These are phyloP conservation scores for Hanseniaspora uvarum DNA, from an alignment of 1,139 yeast genomes.

Conservation along the genomic window DNA sequence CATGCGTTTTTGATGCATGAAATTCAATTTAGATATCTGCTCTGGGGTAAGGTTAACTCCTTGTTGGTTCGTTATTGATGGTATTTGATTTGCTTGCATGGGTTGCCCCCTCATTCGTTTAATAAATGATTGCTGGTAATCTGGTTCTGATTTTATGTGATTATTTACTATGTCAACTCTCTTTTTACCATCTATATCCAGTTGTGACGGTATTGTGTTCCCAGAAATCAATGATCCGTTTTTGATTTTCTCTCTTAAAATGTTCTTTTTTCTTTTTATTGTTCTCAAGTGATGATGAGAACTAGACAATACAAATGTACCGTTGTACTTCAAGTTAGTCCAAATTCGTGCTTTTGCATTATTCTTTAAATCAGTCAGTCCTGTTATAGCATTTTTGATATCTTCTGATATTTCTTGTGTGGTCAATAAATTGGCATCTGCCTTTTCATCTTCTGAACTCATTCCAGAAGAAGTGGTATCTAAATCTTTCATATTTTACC, in stretches of 20 bases:
- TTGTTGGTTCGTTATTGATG: background rate
- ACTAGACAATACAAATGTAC: conserved; percentile 12
- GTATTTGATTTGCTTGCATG: background rate
- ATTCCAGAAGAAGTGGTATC: background rate
- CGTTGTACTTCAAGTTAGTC: conserved; percentile 10
- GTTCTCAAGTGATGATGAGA: conserved; percentile 17
- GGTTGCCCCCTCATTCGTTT: conserved; percentile 1
- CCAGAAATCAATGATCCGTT: conserved; percentile 16
- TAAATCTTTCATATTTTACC: background rate
- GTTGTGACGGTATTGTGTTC: conserved; percentile 2
- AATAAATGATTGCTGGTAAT: background rate
- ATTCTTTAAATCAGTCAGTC: conserved; percentile 7
- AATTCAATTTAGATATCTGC: background rate
- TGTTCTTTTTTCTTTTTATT: conserved; percentile 13
- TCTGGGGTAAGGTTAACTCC: background rate
- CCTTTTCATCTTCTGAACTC: background rate
- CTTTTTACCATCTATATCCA: conserved; percentile 10
- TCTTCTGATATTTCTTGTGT: conserved; percentile 13
- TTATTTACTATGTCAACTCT: background rate
- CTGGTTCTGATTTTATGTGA: background rate
- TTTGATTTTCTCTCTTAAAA: conserved; percentile 12
- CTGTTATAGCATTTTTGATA: conserved; percentile 14
- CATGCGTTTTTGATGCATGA: conserved; percentile 8
- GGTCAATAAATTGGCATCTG: background rate
- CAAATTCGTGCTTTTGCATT: conserved; percentile 6